Evolutionary conservation across 2,329 filamentous ascomycete species (phyloP).

Genomic region (Botrytis aclada): DNA sequence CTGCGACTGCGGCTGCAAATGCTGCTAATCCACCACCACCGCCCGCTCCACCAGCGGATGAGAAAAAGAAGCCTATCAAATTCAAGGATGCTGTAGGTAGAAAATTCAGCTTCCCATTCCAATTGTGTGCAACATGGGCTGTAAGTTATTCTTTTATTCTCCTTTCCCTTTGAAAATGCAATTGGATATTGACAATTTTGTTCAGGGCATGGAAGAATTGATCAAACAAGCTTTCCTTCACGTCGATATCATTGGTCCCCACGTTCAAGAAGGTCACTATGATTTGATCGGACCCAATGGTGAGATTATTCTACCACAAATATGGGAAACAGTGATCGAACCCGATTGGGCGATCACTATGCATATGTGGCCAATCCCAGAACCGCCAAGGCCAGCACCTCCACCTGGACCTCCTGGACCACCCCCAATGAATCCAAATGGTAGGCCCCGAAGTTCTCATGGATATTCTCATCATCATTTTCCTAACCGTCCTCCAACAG

Average conservation of each 20-base stretch:
- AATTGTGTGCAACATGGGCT: constrained; percentile 79
- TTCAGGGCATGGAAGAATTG: constrained; percentile 78
- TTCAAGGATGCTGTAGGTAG: constrained; percentile 90
- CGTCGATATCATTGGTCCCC: constrained; percentile 71
- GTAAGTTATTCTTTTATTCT: constrained; percentile 48
- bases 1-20: constrained; percentile 37
- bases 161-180: constrained; percentile 8
- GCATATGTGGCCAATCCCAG: constrained; percentile 63
- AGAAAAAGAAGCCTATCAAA: constrained; percentile 64
- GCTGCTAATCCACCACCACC: constrained; percentile 18
- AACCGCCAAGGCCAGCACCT: constrained; percentile 35
- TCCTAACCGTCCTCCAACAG: constrained; percentile 18
- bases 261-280: constrained; percentile 76
- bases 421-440: constrained; percentile 16
- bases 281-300: constrained; percentile 76
- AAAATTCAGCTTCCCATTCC: constrained; percentile 89
- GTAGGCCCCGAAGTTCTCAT: constrained; percentile 22
- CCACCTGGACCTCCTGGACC: constrained; percentile 20
- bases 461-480: constrained; percentile 22
- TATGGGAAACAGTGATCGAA: constrained; percentile 79
- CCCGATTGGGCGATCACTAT: constrained; percentile 72
- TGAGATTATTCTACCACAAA: constrained; percentile 76
- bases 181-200: constrained; percentile 29
- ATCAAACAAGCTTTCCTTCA: constrained; percentile 82
- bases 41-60: constrained; percentile 28